Base-by-base conservation (phyloP, 768 basidiomycete species). In the Kwoniella heveanensis region DNA sequence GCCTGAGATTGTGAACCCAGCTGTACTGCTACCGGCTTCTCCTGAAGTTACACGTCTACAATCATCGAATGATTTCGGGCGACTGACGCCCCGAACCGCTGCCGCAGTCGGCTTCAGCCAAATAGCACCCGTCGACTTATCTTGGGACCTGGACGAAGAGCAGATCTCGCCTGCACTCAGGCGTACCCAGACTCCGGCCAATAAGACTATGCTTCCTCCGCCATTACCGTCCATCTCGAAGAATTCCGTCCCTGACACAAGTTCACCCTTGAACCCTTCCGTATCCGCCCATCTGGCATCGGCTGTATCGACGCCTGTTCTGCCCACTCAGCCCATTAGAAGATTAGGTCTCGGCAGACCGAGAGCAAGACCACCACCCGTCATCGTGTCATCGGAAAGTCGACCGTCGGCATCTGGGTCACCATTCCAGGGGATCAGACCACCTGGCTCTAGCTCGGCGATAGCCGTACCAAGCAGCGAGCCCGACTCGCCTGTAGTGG, bases 71-170 rank as follows among this genome's bases (percentile, higher is more conserved):
- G 48, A 21, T 52, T 22, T 49, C 21, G 21, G 26, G 25, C 50
- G 26, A 27, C 15, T 60, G 13, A 39, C 62, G 26, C 50, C 54
- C 47, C 56, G 60, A 19, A 55, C 57, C 9, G 46, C 65, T 47
- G 59, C 54, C 10, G 54, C 57, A 13, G 78, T 65, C 19, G 78
- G 78, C 0, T 77, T 77, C 65, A 66, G 61, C 36, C 71, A 79
- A 50, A 61, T 79, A 22, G 76, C 67, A 9, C 60, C 73, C 1
- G 59, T 74, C 32, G 74, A 71, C 44, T 49, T 76, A 2, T 53
- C 54, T 12, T 69, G 62, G 68, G 66, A 69, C 17, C 22, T 50
- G 48, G 65, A 63, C 62, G 60, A 51, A 29, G 50, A 58, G 6
- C 29, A 65, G 2, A 47, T 60, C 48, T 54, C n/a, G 36, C 60